Base-by-base conservation (phyloP, 1,139 yeast genomes). In the Blastobotrys arbuscula region DNA sequence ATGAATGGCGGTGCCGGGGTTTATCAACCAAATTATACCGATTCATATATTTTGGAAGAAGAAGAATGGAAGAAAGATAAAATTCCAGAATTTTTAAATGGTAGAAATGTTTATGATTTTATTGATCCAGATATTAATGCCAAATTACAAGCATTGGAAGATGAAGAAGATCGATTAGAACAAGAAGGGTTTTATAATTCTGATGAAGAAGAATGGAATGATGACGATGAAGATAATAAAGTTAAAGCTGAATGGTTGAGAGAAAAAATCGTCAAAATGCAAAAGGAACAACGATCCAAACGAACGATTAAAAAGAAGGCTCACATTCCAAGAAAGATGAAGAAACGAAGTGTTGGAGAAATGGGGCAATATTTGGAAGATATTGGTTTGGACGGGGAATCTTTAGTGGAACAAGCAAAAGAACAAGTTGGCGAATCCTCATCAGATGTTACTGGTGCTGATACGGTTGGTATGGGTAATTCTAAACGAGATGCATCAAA, bases 1-100 rank as follows among this genome's bases (percentile, higher is more conserved):
- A 96, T 86, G 67, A 88, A 92, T 61, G 98, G 98, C 64, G 98
- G 98, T 66, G 97, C 98, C 28, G 98, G 98, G 76, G 98, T 92
- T 36, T 92, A 74, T 76, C 92, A 89, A 72, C 81, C 92, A 63
- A 88, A 94, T 73, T 77, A 90, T 72, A 87, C 89, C 70, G 97
- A 90, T 62, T 84, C 84, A 61, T 92, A 92, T 71, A 62, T 92
- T 53, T 76, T 92, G 59, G 98, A 92, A 59, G 94, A 94, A 64
- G 97, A 90, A 42, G 95, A 87, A 55, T 92, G 99, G 99, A 92
- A 92, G 78, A 80, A 88, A 57, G 99, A 92, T 68, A 78, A 84
- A 56, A 89, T 94, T 89, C 99, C 99, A 23, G 99, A 92, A 74
- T 77, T 92, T 50, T 74, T 92, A 67, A 90, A 92, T 62, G 99